Conservation (phyloP, 108 stramenopile species). For the Schizochytrium sp. region DNA sequence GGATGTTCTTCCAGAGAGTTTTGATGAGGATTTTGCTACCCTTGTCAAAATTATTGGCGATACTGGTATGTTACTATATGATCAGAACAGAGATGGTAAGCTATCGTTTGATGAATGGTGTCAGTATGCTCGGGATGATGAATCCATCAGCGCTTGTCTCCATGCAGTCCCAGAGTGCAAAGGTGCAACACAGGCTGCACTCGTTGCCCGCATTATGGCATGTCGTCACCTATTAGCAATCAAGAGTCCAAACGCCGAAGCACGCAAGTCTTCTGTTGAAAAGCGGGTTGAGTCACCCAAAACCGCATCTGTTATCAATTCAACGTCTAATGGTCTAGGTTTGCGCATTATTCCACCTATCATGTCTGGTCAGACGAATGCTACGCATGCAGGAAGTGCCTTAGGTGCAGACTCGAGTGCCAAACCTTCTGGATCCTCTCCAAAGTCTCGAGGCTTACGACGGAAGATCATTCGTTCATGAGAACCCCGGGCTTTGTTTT, state of each 20-base stretch:
- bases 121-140: conserved; percentile 34
- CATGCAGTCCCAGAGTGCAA: background rate
- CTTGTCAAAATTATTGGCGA: conserved; percentile 14
- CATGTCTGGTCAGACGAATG: no score
- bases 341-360: no score
- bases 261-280: no score
- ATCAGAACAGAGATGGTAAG: conserved; percentile 19
- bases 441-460: conserved; percentile 4
- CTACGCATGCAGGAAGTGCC: no score
- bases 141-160: background rate
- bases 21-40: conserved; percentile 33
- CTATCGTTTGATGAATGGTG: conserved; percentile 53
- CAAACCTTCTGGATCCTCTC: background rate
- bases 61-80: conserved; percentile 32
- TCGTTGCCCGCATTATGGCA: background rate
- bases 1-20: background rate
- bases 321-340: no score
- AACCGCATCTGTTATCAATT: no score
- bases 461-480: conserved; percentile 34
- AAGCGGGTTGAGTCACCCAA: no score
- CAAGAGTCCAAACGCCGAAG: no score
- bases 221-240: background rate
- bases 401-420: no score
- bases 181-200: background rate
- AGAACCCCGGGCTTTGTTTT: background rate